A percentile compares a stretch with the other conserved stretches of the same genome.
phyloP scores from a whole-genome alignment of 257 asterid genomes.

The Solanum peruvianum region DNA sequence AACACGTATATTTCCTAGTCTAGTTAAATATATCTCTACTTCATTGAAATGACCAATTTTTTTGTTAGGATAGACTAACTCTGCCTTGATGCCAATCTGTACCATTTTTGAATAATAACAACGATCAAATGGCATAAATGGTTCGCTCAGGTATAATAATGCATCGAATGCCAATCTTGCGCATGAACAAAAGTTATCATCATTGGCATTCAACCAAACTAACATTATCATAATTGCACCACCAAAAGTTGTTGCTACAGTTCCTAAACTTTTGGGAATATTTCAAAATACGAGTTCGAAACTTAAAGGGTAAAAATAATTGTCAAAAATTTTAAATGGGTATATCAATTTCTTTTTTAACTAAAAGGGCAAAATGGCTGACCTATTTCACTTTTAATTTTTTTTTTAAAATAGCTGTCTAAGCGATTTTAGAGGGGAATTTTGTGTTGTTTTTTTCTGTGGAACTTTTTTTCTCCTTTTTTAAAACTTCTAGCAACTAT shows the following conservation, averaged over 20 bases:
- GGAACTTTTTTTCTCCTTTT: no score
- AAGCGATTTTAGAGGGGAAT: no score
- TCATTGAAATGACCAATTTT: not conserved
- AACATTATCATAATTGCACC: not conserved
- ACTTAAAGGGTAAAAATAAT: no score
- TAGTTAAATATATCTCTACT: not conserved
- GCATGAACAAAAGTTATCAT: not conserved
- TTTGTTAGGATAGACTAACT: not conserved
- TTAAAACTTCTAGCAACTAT: no score
- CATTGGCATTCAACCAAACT: not conserved
- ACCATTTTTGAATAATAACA: not conserved
- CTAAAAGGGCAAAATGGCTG: no score
- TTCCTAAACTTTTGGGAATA: not conserved
- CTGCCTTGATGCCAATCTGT: not conserved
- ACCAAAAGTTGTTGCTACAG: not conserved
- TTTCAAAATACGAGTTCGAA: not conserved
- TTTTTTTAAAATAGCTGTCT: no score
- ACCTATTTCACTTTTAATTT: no score
- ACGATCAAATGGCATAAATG: no score
- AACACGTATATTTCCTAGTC: not conserved
- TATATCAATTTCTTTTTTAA: no score
- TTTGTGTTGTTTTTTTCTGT: no score
- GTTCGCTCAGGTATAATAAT: not conserved
- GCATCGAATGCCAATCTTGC: not conserved
- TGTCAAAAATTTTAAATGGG: no score